Percentiles rank a stretch among this genome's conserved stretches.
Evolutionary conservation across 148 eudicot genomes (phyloP).

Genomic region (Amaranthus hypochondriacus): DNA sequence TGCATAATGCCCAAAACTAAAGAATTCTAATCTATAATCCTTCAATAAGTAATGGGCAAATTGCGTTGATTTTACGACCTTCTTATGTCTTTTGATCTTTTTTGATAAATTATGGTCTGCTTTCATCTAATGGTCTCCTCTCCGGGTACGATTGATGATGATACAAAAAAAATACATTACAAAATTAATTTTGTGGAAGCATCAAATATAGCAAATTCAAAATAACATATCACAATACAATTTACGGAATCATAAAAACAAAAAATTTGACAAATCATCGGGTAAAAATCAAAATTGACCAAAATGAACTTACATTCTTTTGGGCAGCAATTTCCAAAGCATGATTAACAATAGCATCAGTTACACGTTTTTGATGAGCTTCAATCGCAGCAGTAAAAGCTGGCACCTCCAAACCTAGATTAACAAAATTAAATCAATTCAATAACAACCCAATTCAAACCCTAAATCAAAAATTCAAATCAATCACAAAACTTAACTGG

Average conservation of each 20-base stretch:
- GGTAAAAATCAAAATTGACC: not conserved
- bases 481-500: conserved; percentile 42
- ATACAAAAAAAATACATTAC: too few relatives aligned
- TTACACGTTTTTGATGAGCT: conserved; percentile 62
- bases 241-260: too few relatives aligned
- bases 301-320: conserved; percentile 43
- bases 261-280: not conserved
- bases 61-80: too few relatives aligned
- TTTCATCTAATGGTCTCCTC: too few relatives aligned
- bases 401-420: conserved; percentile 61
- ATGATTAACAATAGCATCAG: conserved; percentile 53
- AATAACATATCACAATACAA: not conserved
- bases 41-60: too few relatives aligned
- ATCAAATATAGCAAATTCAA: not conserved
- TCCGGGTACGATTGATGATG: too few relatives aligned
- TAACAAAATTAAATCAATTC: not conserved
- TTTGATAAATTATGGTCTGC: too few relatives aligned
- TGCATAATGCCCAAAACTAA: too few relatives aligned
- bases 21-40: too few relatives aligned
- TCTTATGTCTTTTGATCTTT: too few relatives aligned
- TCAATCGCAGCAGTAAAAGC: conserved; percentile 74
- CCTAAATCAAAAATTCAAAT: not conserved
- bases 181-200: not conserved
- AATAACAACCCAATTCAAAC: not conserved
- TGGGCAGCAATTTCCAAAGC: conserved; percentile 55